Base-by-base conservation (phyloP, 129 eudicot species). In the Oenanthe sinensis region DNA sequence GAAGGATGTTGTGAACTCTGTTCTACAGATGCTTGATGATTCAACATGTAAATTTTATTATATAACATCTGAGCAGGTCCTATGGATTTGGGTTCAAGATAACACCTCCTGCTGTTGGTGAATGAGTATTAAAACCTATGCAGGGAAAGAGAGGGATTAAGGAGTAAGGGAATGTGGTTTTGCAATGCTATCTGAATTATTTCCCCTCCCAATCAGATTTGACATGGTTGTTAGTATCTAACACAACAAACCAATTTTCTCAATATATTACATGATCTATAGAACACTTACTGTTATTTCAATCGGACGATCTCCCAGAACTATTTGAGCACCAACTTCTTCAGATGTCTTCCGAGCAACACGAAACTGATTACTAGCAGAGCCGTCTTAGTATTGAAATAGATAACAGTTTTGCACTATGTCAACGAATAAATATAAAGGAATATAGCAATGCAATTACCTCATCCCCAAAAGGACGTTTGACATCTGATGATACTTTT, bases 271-370 rank as follows among this genome's bases (percentile, higher is more conserved):
- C 30, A 77, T 49, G 54, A 50, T 48, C 62, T 47, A 43, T 19
- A 72, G 49, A 24, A 6, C 60, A 79, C 96, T 75, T 75, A 92
- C 99, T 60, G 97, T 95, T 78, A 95, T 92, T 82, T 92, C 99
- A 22, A 95, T 89, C 12, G 96, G 98, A 36, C 99, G 96, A 82
- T 95, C 97, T 17, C 97, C 99, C 81, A 95, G 74, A 39, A 95
- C 97, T 55, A 92, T 86, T 74, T 95, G 99, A 50, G 96, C 97
- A 79, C 89, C 92, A 77, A 92, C 79, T 86, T 90, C 99, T 83
- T 95, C 97, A 42, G 97, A 83, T 26, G 87, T 89, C 82, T 80
- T 90, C 68, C 97, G 79, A 80, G 99, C 99, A 74, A 93, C 97
- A 62, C 95, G 92, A 90, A 95, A 92, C 99, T 95, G 84, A 80